Evolutionary conservation across 2,329 filamentous ascomycete species (phyloP), one percentile per base, ranked within the genome.

Genomic region (Claviceps lovelessii): DNA sequence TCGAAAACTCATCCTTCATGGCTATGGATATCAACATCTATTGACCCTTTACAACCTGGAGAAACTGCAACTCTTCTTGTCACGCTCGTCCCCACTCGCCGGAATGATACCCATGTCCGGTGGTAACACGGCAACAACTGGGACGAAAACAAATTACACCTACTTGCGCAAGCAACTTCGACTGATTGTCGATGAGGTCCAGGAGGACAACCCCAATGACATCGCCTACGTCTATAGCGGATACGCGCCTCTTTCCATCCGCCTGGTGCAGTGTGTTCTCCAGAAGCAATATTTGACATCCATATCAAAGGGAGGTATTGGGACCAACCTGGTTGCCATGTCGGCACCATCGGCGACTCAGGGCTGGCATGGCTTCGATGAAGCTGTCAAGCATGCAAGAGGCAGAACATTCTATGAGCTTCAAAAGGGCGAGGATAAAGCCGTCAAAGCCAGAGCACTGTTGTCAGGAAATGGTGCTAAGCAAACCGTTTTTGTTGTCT

Each of bases 191-290:
- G 93, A 98, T 66, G 93, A 97, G 67, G 91, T 98, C 44, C 90
- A 95, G 65, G 93, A 98, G 69, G 84, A 93, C 56, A 86, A 94
- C 49, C 93, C 93, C 3, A 88, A 93, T 63, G 93, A 98, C 63
- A 85, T 97, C 58, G 86, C 90, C n/a, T 98, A 98, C 64, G 90
- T 96, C 11, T 98, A 97, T 71, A 95, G 88, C 59, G 94, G 93
- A 53, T 98, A 97, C 66, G 93, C 94, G 5, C 94, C 93, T 0
- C 78, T 98, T 13, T 95, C 88, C 48, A 81, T 97, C 54, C 84
- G 93, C 17, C 79, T 98, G 5, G 85, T 98, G 6, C 94, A 98
- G 69, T 93, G 88, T 65, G 80, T 97, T 51, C 72, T 98, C 50
- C 90, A 97, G 68, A 98, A 98, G 68, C 82, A 88, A 55, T 87